A percentile compares a stretch with the other conserved stretches of the same genome.
Evolutionary conservation across 1,139 yeast species (phyloP).

Genomic region (Dujonia santamariae): DNA sequence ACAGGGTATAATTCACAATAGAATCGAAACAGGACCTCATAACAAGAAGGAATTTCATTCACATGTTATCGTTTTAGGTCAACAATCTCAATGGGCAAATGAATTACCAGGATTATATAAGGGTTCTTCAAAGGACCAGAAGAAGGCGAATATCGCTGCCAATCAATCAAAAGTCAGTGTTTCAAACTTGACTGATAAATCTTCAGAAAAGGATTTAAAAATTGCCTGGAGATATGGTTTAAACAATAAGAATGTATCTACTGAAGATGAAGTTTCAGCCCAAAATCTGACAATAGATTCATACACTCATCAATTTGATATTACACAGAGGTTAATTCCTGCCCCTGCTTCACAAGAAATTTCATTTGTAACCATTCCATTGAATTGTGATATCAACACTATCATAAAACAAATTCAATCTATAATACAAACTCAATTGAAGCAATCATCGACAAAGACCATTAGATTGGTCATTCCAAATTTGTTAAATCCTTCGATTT

Average conservation of each 20-base stretch:
- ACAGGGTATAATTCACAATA: constrained; percentile 73
- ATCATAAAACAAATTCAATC: constrained; percentile 40
- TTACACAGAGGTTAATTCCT: constrained; percentile 67
- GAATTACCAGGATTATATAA: constrained; percentile 79
- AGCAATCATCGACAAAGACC: constrained; percentile 35
- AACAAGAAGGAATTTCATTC: constrained; percentile 34
- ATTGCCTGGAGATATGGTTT: constrained; percentile 89
- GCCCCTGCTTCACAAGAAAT: constrained; percentile 63
- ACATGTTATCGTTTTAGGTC: constrained; percentile 68
- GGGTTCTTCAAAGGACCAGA: constrained; percentile 66
- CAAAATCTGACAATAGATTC: constrained; percentile 34
- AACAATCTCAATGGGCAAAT: constrained; percentile 58
- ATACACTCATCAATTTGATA: constrained; percentile 71
- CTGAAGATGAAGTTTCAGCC: constrained; percentile 11
- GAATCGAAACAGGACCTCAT: constrained; percentile 33
- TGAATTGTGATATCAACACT: constrained; percentile 11
- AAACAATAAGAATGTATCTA: constrained; percentile 34
- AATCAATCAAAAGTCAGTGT: constrained; percentile 68
- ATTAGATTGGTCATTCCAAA: constrained; percentile 74
- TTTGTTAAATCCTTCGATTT: constrained; percentile 75
- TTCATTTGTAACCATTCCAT: constrained; percentile 44
- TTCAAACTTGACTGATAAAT: constrained; percentile 48
- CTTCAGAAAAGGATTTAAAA: constrained; percentile 49
- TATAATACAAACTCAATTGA: constrained; percentile 34
- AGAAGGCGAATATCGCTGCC: constrained; percentile 54